These are phyloP conservation scores for Wallacemonas rigidus DNA, from an alignment of 208 protist genomes.

Conservation along the genomic window DNA sequence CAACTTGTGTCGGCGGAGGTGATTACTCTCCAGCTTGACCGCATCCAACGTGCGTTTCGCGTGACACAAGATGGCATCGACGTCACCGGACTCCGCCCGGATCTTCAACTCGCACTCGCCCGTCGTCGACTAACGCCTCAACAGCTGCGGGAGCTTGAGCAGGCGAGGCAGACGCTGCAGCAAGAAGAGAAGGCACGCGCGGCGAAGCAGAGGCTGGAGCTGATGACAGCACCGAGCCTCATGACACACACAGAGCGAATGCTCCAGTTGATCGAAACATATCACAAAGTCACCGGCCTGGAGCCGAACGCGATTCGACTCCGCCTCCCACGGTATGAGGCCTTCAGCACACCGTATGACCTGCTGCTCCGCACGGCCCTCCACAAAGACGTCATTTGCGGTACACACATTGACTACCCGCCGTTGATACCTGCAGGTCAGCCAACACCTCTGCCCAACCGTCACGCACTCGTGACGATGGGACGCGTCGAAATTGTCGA, in stretches of 20 bases:
- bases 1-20: slow-evolving; percentile 55
- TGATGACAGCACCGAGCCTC: slow-evolving; percentile 23
- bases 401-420: slow-evolving; percentile 42
- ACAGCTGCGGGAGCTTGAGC: slow-evolving; percentile 64
- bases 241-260: slow-evolving; percentile 44
- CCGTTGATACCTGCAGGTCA: slow-evolving; percentile 6
- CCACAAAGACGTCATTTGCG: slow-evolving; percentile 88
- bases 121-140: slow-evolving; percentile 60
- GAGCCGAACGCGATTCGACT: slow-evolving; percentile 65
- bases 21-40: slow-evolving; percentile 70
- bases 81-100: slow-evolving; percentile 61
- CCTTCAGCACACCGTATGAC: slow-evolving; percentile 68
- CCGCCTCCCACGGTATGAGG: slow-evolving; percentile 44
- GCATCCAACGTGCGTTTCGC: slow-evolving; percentile 40
- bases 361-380: slow-evolving; percentile 73
- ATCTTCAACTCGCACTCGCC: slow-evolving; percentile 67
- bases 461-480: slow-evolving; percentile 60
- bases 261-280: slow-evolving; percentile 36
- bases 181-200: slow-evolving; percentile 21
- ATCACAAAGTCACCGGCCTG: slow-evolving; percentile 41
- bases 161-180: slow-evolving; percentile 27
- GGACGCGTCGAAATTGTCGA: slow-evolving; percentile 72
- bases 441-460: slow-evolving; percentile 28
- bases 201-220: slow-evolving; percentile 19
- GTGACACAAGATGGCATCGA: slow-evolving; percentile 81